Evolutionary conservation across 768 basidiomycete species (phyloP).

Genomic region (Suillus brevipes): DNA sequence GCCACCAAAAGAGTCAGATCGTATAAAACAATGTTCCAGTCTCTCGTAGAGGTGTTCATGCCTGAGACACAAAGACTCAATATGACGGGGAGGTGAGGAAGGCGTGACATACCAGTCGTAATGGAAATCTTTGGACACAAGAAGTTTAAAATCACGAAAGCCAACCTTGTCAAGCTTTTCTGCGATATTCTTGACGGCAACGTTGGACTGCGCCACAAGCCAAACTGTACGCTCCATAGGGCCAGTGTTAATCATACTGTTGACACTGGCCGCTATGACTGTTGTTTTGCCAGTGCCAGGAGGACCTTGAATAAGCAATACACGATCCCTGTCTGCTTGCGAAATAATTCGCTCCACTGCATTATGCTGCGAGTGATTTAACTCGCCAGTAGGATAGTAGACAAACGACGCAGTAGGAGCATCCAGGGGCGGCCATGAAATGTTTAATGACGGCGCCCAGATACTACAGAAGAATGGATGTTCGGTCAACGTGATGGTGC

Average conservation of each 20-base stretch:
- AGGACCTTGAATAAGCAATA: constrained; percentile 36
- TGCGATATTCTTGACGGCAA: constrained; percentile 55
- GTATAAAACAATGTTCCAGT: constrained; percentile 37
- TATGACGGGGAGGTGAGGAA: not conserved
- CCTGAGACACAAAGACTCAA: constrained; percentile 30
- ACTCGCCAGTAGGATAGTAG: not conserved
- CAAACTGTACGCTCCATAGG: constrained; percentile 29
- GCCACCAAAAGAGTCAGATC: constrained; percentile 32
- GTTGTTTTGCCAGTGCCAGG: constrained; percentile 48
- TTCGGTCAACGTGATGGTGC: constrained; percentile 14
- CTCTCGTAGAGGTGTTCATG: constrained; percentile 50
- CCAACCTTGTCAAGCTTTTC: constrained; percentile 39
- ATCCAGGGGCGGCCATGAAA: constrained; percentile 17
- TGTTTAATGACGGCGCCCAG: constrained; percentile 24
- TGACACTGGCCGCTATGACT: constrained; percentile 40
- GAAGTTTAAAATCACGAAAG: constrained; percentile 37
- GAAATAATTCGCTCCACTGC: constrained; percentile 36
- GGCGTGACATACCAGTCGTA: constrained; percentile 40
- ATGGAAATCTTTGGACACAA: constrained; percentile 50
- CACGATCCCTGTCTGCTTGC: constrained; percentile 16
- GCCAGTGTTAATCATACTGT: constrained; percentile 19
- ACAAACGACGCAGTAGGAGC: not conserved
- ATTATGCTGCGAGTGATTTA: constrained; percentile 29
- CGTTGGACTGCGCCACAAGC: constrained; percentile 50
- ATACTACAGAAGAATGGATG: constrained; percentile 29